A percentile compares a stretch with the other conserved stretches of the same genome.
phyloP scores from a whole-genome alignment of 2,329 filamentous ascomycete genomes.

The Alternaria sp. region DNA sequence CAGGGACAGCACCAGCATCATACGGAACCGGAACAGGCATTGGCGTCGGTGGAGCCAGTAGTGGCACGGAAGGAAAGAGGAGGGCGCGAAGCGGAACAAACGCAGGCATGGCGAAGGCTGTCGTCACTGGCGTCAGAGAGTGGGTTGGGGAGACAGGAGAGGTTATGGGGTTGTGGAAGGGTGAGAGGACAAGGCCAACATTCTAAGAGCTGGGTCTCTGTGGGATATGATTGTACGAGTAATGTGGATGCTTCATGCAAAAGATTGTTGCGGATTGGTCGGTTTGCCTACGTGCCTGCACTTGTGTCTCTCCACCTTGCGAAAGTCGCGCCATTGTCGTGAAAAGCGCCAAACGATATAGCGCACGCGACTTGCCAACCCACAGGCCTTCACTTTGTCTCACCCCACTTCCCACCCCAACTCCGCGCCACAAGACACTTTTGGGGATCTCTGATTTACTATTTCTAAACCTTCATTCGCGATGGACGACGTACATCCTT shows the following conservation, averaged over 20 bases:
- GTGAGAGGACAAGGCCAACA: constrained; percentile 60
- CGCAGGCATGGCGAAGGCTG: constrained; percentile 62
- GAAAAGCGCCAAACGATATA: background rate
- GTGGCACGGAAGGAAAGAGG: constrained; percentile 37
- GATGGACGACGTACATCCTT: background rate
- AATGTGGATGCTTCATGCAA: constrained; percentile 2
- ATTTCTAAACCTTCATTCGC: background rate
- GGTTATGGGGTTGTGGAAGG: constrained; percentile 67
- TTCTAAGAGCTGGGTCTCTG: constrained; percentile 25
- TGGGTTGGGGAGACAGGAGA: constrained; percentile 69
- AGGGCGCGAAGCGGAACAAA: constrained; percentile 59
- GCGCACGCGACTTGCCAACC: background rate
- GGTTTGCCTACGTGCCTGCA: background rate
- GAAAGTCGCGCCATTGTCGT: background rate
- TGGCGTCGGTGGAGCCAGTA: constrained; percentile 30
- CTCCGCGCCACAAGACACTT: background rate
- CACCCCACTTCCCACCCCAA: background rate
- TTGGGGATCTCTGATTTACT: background rate
- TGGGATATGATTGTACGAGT: constrained; percentile 19
- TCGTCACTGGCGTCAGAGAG: constrained; percentile 68
- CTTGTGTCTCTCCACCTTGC: background rate
- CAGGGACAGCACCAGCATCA: constrained; percentile 49
- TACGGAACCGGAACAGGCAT: constrained; percentile 37
- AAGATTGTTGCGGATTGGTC: background rate
- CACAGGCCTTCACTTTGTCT: background rate